A percentile compares a stretch with the other conserved stretches of the same genome.
phyloP scores from a whole-genome alignment of 257 asterid genomes.

The Nicotiana attenuata region DNA sequence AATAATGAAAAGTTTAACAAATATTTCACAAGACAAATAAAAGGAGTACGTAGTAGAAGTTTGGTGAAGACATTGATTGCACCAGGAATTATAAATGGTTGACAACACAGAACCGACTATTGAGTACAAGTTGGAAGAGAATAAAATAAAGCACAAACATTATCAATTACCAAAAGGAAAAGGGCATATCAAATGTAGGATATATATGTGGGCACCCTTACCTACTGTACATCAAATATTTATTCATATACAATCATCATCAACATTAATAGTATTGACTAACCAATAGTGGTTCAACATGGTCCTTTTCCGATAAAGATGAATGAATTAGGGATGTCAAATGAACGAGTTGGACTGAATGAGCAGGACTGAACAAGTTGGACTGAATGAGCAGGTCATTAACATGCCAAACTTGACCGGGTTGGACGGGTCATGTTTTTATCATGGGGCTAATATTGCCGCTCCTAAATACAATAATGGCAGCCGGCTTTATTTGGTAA shows the following conservation, averaged over 20 bases:
- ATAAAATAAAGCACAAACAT: neutral
- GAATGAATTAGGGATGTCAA: too few species aligned
- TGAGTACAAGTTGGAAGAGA: neutral
- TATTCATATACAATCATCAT: neutral
- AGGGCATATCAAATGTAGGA: neutral
- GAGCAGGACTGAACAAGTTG: too few species aligned
- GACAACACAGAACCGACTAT: neutral
- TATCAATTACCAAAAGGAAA: conserved; percentile 1
- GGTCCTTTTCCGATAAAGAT: neutral
- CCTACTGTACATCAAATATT: neutral
- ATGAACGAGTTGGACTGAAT: too few species aligned
- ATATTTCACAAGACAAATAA: too few species aligned
- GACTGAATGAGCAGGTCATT: too few species aligned
- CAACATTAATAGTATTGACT: neutral
- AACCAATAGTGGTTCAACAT: neutral
- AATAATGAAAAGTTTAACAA: neutral
- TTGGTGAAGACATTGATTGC: conserved; percentile 10
- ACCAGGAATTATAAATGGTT: neutral
- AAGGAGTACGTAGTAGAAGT: too few species aligned
- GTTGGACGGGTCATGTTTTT: too few species aligned
- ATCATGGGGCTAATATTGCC: too few species aligned
- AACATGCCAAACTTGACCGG: too few species aligned
- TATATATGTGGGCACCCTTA: neutral
- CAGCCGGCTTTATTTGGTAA: too few species aligned
- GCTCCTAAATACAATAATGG: too few species aligned